Conservation (phyloP, 768 basidiomycete genomes). For the Pleurotus tuoliensis region DNA sequence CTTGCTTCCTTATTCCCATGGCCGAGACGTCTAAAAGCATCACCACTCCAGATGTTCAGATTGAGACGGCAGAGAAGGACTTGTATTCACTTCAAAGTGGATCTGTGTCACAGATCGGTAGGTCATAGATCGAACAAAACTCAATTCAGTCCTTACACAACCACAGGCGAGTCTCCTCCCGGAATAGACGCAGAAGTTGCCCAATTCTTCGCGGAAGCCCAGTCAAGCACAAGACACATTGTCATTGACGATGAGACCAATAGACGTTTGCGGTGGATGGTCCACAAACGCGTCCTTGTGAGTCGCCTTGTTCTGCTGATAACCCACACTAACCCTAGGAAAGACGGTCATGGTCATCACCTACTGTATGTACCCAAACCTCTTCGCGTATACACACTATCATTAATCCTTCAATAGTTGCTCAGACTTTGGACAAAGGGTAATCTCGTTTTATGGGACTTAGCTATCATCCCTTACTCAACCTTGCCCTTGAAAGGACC, state of each 20-base stretch:
- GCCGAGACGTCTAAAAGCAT: neutral
- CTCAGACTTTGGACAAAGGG: conserved; percentile 46
- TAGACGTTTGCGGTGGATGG: conserved; percentile 37
- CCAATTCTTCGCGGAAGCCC: conserved; percentile 34
- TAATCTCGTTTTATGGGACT: conserved; percentile 10
- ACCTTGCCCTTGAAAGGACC: conserved; percentile 22
- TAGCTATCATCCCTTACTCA: neutral
- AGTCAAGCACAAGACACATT: conserved; percentile 17
- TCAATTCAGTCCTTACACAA: conserved; percentile 5
- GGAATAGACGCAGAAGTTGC: conserved; percentile 46
- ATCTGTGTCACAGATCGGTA: conserved; percentile 10
- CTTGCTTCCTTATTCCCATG: neutral
- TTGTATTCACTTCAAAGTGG: conserved; percentile 30
- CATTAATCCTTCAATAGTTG: conserved; percentile 21
- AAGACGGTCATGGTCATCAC: conserved; percentile 42
- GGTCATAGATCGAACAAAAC: neutral
- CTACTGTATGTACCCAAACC: conserved; percentile 27
- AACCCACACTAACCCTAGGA: neutral
- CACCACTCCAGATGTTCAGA: neutral
- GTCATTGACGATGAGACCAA: conserved; percentile 41
- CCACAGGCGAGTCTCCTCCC: conserved; percentile 10
- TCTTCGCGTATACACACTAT: neutral
- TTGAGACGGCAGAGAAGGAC: conserved; percentile 24
- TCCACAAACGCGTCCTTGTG: conserved; percentile 42
- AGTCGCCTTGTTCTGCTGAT: conserved; percentile 3